A percentile compares a stretch with the other conserved stretches of the same genome.
Conservation (phyloP, 148 eudicot species). For the Vaccinium vitisidaea region DNA sequence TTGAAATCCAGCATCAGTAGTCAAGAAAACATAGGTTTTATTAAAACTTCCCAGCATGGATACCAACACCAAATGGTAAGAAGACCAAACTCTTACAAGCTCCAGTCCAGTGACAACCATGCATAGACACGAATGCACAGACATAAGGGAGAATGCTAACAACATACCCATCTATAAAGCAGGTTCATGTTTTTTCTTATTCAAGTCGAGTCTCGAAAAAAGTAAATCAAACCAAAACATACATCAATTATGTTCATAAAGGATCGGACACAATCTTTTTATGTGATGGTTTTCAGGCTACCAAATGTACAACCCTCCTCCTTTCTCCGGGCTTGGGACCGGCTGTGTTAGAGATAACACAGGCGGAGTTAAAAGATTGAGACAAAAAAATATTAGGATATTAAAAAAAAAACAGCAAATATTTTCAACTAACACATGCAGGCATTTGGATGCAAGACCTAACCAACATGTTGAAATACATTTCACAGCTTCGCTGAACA, state of each 20-base stretch:
- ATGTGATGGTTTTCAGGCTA: neutral
- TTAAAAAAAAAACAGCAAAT: neutral
- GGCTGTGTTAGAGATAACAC: neutral
- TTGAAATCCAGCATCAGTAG: too few relatives aligned
- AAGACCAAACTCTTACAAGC: neutral
- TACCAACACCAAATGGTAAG: neutral
- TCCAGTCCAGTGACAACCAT: neutral
- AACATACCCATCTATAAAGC: neutral
- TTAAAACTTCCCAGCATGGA: neutral
- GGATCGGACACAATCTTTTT: neutral
- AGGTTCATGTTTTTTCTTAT: neutral
- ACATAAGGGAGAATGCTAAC: neutral
- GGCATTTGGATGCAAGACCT: neutral
- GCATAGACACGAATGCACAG: neutral
- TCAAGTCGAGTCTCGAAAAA: neutral
- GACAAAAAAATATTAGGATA: neutral
- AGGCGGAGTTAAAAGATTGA: conserved; percentile 5
- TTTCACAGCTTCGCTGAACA: neutral
- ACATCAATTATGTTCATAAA: neutral
- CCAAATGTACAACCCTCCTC: neutral
- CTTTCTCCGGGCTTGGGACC: conserved; percentile 9
- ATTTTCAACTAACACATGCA: neutral
- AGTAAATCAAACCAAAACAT: neutral
- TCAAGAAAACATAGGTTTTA: neutral
- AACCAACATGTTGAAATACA: neutral